Conservation (phyloP, 228 moss, liverwort and hornwort genomes). For the Sphagnum magellanicum region DNA sequence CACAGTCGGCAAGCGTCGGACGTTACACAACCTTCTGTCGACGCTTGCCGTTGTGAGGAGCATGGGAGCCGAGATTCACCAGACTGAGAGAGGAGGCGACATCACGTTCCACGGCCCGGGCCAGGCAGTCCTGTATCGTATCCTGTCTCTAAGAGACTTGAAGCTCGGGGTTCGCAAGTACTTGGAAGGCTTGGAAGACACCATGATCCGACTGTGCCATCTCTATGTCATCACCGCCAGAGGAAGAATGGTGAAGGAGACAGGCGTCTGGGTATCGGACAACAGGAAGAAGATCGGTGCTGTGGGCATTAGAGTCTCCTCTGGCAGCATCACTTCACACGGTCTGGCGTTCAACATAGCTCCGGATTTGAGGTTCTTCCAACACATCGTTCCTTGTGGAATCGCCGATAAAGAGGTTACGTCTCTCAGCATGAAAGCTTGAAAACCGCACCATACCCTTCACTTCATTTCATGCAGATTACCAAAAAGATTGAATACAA, state of each 20-base stretch:
- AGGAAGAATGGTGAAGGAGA: conserved; percentile 63
- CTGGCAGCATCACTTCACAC: conserved; percentile 61
- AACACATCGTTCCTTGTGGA: conserved; percentile 82
- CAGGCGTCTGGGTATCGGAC: conserved; percentile 83
- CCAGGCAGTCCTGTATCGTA: conserved; percentile 72
- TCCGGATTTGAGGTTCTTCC: conserved; percentile 51
- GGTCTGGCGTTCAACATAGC: conserved; percentile 81
- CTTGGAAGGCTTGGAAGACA: conserved; percentile 75
- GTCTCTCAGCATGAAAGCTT: conserved; percentile 28
- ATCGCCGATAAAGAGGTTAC: conserved; percentile 82
- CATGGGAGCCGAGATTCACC: conserved; percentile 51
- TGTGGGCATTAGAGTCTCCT: conserved; percentile 77
- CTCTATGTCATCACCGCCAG: conserved; percentile 55
- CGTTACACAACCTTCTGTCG: conserved; percentile 59
- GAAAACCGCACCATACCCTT: too few species aligned
- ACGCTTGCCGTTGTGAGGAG: conserved; percentile 27
- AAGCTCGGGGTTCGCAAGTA: conserved; percentile 60
- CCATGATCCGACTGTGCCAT: conserved; percentile 52
- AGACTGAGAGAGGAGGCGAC: conserved; percentile 70
- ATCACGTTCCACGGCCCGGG: conserved; percentile 86
- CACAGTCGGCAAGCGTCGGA: conserved; percentile 80
- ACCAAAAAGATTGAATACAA: too few species aligned
- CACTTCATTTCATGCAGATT: too few species aligned
- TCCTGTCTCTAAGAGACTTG: conserved; percentile 49
- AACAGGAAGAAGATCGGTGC: conserved; percentile 65